These are phyloP conservation scores for Ordospora colligata DNA, from an alignment of 371 early-diverging fungal genomes.

Conservation along the genomic window DNA sequence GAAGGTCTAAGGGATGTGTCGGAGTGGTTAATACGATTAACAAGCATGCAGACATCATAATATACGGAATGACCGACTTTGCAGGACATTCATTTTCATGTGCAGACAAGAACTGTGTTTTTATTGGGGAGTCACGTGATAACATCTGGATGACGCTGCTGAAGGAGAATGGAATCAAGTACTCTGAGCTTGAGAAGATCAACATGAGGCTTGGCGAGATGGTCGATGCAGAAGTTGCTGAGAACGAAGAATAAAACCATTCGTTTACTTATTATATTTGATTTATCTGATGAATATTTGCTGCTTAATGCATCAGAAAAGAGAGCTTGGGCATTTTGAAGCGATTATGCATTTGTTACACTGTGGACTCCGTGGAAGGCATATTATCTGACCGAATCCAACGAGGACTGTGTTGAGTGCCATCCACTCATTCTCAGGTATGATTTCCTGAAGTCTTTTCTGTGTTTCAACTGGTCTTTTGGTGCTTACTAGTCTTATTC, in stretches of 20 bases:
- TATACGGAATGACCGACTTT: constrained; percentile 85
- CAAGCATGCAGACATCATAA: constrained; percentile 69
- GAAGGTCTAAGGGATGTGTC: constrained; percentile 95
- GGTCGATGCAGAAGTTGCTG: constrained; percentile 19
- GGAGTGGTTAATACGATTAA: constrained; percentile 83
- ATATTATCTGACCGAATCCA: constrained; percentile 82
- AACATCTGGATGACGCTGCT: constrained; percentile 58
- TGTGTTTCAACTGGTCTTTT: constrained; percentile 65
- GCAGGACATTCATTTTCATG: constrained; percentile 76
- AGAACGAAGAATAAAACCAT: constrained; percentile 14
- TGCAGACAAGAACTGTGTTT: constrained; percentile 77
- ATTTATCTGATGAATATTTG: no score
- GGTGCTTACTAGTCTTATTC: constrained; percentile 72
- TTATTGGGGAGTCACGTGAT: constrained; percentile 70
- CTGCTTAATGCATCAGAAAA: background rate
- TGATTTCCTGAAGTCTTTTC: constrained; percentile 63
- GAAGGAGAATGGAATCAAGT: constrained; percentile 57
- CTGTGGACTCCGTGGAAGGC: constrained; percentile 67
- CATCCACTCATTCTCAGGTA: constrained; percentile 68
- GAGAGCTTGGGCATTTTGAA: constrained; percentile 9
- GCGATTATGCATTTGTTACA: constrained; percentile 73
- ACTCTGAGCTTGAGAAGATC: constrained; percentile 51
- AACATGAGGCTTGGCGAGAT: constrained; percentile 55
- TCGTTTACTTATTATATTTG: background rate
- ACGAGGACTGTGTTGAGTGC: constrained; percentile 79